Evolutionary conservation across 257 asterid species (phyloP).

Genomic region (Solanum pennellii): DNA sequence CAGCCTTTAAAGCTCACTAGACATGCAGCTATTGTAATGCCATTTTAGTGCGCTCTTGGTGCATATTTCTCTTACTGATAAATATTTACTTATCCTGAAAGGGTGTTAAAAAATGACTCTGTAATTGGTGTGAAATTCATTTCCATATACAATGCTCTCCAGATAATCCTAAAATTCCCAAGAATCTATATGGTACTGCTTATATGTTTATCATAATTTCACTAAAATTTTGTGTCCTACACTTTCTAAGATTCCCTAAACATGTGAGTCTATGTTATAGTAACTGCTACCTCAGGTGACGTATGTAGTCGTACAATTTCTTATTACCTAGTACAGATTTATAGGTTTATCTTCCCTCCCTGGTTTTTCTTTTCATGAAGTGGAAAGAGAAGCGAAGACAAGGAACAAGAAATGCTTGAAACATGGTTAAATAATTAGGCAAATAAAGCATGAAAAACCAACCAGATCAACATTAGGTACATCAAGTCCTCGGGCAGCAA

Average conservation of each 20-base stretch:
- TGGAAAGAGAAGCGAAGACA: neutral
- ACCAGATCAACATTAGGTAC: conserved; percentile 98
- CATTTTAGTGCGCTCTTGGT: neutral
- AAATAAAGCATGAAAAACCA: neutral
- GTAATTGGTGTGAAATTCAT: neutral
- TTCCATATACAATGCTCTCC: neutral
- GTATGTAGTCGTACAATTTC: neutral
- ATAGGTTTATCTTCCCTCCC: neutral
- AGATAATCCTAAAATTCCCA: neutral
- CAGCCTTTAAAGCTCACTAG: neutral
- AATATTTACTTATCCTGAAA: neutral
- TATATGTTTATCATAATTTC: neutral
- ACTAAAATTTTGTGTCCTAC: neutral
- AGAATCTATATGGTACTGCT: neutral
- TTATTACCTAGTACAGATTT: neutral
- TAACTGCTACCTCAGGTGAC: neutral
- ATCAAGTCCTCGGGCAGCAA: conserved; percentile 98
- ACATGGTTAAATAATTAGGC: neutral
- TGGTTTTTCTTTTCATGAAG: neutral
- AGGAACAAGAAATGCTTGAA: neutral
- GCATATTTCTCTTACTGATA: neutral
- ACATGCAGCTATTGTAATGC: neutral
- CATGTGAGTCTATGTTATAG: neutral
- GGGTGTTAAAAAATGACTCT: neutral
- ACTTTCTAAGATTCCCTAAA: neutral